These are phyloP conservation scores for Pseudocercospora cruenta DNA, from an alignment of 2,329 filamentous ascomycete species.

Conservation along the genomic window DNA sequence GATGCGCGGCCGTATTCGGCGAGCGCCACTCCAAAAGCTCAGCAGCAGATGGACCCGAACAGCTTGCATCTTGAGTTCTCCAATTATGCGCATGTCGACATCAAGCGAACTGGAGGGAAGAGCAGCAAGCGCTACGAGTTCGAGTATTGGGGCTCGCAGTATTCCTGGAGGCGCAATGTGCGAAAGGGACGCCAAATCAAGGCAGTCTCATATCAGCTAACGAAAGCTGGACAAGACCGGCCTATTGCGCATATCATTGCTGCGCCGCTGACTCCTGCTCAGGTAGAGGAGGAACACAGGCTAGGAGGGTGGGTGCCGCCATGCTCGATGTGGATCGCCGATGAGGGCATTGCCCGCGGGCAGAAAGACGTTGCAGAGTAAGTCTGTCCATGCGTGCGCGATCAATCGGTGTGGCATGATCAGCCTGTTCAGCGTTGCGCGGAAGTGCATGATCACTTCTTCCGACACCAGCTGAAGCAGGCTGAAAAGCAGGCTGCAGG, in stretches of 20 bases:
- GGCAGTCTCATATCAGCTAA: conserved; percentile 77
- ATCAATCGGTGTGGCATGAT: neutral
- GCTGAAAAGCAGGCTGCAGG: neutral
- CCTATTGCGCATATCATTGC: conserved; percentile 85
- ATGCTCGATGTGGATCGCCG: conserved; percentile 87
- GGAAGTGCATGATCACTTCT: neutral
- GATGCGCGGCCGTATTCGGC: conserved; percentile 55
- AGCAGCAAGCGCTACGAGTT: conserved; percentile 81
- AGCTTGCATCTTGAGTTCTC: conserved; percentile 90
- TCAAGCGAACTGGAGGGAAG: conserved; percentile 70
- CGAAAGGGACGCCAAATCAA: conserved; percentile 67
- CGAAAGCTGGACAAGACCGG: conserved; percentile 65
- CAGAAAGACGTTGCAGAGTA: conserved; percentile 86
- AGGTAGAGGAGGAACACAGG: conserved; percentile 70
- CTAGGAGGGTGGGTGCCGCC: conserved; percentile 90
- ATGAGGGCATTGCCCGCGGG: conserved; percentile 68
- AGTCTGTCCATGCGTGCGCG: conserved; percentile 43
- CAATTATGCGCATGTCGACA: conserved; percentile 91
- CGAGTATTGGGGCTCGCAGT: conserved; percentile 87
- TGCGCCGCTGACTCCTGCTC: conserved; percentile 71
- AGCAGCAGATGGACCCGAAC: conserved; percentile 50
- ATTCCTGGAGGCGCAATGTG: conserved; percentile 77
- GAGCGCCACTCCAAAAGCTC: conserved; percentile 12
- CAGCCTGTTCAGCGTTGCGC: neutral
- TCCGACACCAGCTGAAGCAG: neutral